These are phyloP conservation scores for Fusarium sp. DNA, from an alignment of 2,329 filamentous ascomycete genomes.

Conservation along the genomic window DNA sequence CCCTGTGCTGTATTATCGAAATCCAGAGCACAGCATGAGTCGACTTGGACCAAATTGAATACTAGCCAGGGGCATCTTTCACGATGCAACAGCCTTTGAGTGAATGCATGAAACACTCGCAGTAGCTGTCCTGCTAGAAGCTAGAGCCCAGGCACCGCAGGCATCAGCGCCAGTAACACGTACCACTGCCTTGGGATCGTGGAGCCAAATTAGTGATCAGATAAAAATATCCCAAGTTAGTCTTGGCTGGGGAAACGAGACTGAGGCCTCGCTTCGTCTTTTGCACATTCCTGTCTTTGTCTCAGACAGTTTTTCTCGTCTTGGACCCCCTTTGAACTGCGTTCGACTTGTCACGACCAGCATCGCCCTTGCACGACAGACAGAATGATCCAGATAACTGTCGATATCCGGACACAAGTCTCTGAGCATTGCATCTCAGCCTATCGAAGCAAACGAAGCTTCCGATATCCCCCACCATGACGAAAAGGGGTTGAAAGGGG, in stretches of 20 bases:
- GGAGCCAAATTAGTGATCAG: slow-evolving; percentile 10
- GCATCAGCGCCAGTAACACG: slow-evolving; percentile 26
- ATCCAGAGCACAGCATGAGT: slow-evolving; percentile 9
- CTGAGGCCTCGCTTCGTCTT: slow-evolving; percentile 26
- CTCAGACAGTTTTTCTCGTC: slow-evolving; percentile 18
- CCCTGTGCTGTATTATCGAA: not conserved
- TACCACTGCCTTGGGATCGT: slow-evolving; percentile 37
- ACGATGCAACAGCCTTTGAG: slow-evolving; percentile 27
- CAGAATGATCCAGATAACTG: slow-evolving; percentile 15
- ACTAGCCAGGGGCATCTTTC: slow-evolving; percentile 22
- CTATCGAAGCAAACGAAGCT: slow-evolving; percentile 31
- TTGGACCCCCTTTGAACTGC: slow-evolving; percentile 9
- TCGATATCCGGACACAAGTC: slow-evolving; percentile 34
- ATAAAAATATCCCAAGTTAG: slow-evolving; percentile 24
- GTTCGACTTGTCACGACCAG: slow-evolving; percentile 32
- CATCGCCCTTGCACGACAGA: slow-evolving; percentile 32
- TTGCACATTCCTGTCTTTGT: slow-evolving; percentile 33
- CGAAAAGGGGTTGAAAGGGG: slow-evolving; percentile 20
- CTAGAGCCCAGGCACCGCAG: slow-evolving; percentile 22
- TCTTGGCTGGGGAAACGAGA: slow-evolving; percentile 10
- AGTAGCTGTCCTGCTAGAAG: slow-evolving; percentile 29
- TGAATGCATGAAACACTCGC: slow-evolving; percentile 39
- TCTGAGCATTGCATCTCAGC: slow-evolving; percentile 18
- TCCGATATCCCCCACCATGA: slow-evolving; percentile 9
- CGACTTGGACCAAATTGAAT: not conserved